Evolutionary conservation across 805 yeast species (phyloP), one percentile per base, ranked within the genome.

Genomic region (Ogataea philodendri): DNA sequence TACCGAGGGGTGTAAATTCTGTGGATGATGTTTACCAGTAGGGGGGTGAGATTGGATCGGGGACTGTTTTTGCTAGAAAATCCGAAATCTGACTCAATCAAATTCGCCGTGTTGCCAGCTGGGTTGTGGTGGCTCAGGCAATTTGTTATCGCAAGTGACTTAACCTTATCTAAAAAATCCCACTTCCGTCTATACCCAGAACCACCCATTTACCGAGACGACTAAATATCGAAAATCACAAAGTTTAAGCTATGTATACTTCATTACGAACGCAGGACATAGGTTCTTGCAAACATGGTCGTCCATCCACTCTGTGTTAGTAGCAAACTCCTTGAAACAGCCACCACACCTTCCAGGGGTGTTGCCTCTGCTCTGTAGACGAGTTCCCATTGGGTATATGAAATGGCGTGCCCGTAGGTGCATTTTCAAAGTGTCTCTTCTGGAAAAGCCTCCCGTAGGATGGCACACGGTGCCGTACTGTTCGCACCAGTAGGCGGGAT

Each of bases 341-440:
- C 75, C 73, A 15, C 76, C 70, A 53, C 81, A 75, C 27, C 67
- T 57, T 9, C 81, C 81, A 5, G 67, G 54, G 9, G 69, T 57
- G 32, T 52, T 54, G 13, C 59, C 49, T 32, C 81, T 52, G 30
- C 67, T 69, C 39, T 63, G 65, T 4, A 74, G 65, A 43, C 66
- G 66, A 9, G 74, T 71, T 4, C 79, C 81, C 23, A 72, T 65
- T 22, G 81, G 81, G 45, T 74, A 75, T 28, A 67, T 66, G 51
- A 75, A 75, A 52, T 75, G 81, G 37, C 76, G 58, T 7, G 78
- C 69, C 48, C 73, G 74, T 34, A 75, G 62, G 52, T 75, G 81
- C 2, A 77, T 75, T 47, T 74, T 73, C 53, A 71, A 73, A 5
- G 81, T 74, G 51, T 75, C 81, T 48, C 80, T 63, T 49, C 81